Evolutionary conservation across 805 yeast genomes (phyloP), one percentile per base, ranked within the genome.

Genomic region (Crinitomyces ghanaensis): DNA sequence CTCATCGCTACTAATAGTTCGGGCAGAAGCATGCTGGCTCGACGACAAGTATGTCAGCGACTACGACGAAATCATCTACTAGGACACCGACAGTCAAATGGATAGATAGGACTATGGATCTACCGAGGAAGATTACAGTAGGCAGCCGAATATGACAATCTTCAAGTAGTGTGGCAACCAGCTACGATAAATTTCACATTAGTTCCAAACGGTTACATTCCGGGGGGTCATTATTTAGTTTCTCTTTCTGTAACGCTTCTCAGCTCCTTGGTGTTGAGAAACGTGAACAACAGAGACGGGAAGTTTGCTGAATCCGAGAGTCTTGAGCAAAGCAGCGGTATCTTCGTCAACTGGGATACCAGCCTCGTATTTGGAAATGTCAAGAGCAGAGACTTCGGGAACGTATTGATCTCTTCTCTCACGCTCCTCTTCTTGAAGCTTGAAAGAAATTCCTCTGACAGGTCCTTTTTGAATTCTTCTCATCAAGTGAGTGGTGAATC

Each of bases 381-480:
- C 97, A 66, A 91, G 83, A 68, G 98, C 98, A 63, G 98, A 93
- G 63, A 86, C 93, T 68, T 86, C 97, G 72, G 99, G 99, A 61
- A 93, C 98, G 72, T 86, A 91, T 75, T 91, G 98, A 72, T 91
- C 97, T 74, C 93, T 91, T 75, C 98, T 83, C 77, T 91, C 99
- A 79, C 98, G 88, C 80, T 91, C 99, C 75, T 91, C 99, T 76
- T 91, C 99, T 78, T 91, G 99, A 64, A 91, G 83, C 72, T 93
- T 93, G 95, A 91, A 91, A 59, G 99, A 91, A 58, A 91, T 93
- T 74, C 99, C 99, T 79, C 97, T 86, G 60, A 91, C 99, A 75
- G 99, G 99, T 66, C 99, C 99, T 78, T 88, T 91, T 74, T 93
- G 97, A 65, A 91, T 91, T 77, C 99, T 86, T 78, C 84, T 91